phyloP scores from a whole-genome alignment of 495 filamentous ascomycete species.

The Aspergillus sparsus region DNA sequence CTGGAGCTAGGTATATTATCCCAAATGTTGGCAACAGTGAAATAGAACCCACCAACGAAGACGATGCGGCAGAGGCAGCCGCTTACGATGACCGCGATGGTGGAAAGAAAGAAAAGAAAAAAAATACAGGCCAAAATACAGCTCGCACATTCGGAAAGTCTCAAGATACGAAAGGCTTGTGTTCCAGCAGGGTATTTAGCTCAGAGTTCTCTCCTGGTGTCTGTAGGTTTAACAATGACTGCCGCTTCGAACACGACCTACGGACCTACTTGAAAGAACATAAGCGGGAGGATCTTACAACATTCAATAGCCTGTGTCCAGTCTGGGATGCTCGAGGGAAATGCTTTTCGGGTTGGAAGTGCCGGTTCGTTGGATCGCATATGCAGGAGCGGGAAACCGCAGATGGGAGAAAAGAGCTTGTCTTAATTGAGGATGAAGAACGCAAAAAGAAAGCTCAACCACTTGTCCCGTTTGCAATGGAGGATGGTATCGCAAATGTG shows the following conservation, averaged over 20 bases:
- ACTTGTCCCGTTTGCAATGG: constrained; percentile 38
- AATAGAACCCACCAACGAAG: constrained; percentile 33
- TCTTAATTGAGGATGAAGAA: constrained; percentile 61
- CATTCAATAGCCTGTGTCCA: constrained; percentile 75
- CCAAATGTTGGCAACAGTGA: constrained; percentile 28
- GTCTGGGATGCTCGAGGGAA: constrained; percentile 72
- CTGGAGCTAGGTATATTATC: constrained; percentile 58
- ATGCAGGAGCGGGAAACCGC: constrained; percentile 69
- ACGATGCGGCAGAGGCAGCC: constrained; percentile 72
- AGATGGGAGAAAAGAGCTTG: constrained; percentile 79
- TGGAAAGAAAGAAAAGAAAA: constrained; percentile 59
- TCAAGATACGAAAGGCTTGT: constrained; percentile 75
- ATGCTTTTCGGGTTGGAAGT: constrained; percentile 87
- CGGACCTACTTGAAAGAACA: constrained; percentile 81
- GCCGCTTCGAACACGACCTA: constrained; percentile 78
- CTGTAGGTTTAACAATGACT: constrained; percentile 76
- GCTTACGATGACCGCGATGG: constrained; percentile 41
- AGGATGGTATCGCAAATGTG: constrained; percentile 74
- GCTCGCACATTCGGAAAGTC: constrained; percentile 80
- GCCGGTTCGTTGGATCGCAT: constrained; percentile 82
- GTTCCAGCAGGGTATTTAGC: constrained; percentile 62
- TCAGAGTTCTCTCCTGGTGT: constrained; percentile 72
- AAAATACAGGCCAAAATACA: constrained; percentile 83
- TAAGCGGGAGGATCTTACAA: constrained; percentile 74
- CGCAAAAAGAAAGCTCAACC: constrained; percentile 44